These are phyloP conservation scores for Cetradonia linearis DNA, from an alignment of 495 filamentous ascomycete species.

Conservation along the genomic window DNA sequence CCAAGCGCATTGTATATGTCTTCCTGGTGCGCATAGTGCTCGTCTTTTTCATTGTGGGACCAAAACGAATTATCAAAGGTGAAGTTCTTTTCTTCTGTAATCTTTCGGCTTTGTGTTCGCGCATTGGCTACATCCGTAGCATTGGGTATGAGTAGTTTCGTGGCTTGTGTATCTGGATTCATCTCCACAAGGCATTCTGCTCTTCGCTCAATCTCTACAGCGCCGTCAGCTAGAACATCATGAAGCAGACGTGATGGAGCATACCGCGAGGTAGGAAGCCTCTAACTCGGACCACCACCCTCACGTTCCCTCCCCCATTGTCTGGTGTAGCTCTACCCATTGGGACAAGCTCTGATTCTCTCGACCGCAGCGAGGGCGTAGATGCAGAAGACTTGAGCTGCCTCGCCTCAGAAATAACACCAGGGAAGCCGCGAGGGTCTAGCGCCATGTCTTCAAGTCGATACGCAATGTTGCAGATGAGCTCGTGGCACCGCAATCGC, in stretches of 20 bases:
- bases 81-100: slow-evolving; percentile 79
- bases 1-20: slow-evolving; percentile 91
- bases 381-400: slow-evolving; percentile 48
- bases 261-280: slow-evolving; percentile 83
- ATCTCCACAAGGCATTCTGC: slow-evolving; percentile 82
- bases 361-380: slow-evolving; percentile 59
- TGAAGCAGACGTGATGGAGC: slow-evolving; percentile 20
- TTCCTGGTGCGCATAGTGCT: slow-evolving; percentile 75
- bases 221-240: slow-evolving; percentile 11
- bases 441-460: slow-evolving; percentile 44
- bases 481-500: slow-evolving; percentile 38
- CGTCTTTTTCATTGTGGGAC: slow-evolving; percentile 68
- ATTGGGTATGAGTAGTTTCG: slow-evolving; percentile 62
- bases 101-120: slow-evolving; percentile 59
- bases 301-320: slow-evolving; percentile 72
- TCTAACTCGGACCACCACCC: slow-evolving; percentile 86
- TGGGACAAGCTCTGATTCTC: slow-evolving; percentile 50
- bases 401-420: slow-evolving; percentile 34
- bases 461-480: slow-evolving; percentile 20
- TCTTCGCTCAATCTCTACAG: slow-evolving; percentile 63
- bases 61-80: slow-evolving; percentile 97
- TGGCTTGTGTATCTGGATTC: slow-evolving; percentile 75
- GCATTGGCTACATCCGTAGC: slow-evolving; percentile 53
- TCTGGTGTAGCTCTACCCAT: slow-evolving; percentile 27
- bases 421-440: slow-evolving; percentile 46